Conservation (phyloP, 2,329 filamentous ascomycete genomes). For the Chalaropsis ovoidea region DNA sequence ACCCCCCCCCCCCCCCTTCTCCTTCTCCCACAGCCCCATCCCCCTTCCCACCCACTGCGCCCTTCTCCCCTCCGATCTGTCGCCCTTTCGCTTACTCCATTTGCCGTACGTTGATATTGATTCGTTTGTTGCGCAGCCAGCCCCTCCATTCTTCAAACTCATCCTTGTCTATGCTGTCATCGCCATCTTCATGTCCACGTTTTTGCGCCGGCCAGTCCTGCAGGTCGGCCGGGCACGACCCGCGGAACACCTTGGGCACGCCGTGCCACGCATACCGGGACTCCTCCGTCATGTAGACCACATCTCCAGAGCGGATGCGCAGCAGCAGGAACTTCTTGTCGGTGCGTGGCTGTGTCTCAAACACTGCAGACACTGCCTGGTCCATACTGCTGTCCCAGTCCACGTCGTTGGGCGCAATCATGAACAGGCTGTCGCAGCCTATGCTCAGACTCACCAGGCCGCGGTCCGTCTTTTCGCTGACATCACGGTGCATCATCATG, state of each 20-base stretch:
- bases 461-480: constrained; percentile 70
- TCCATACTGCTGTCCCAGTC: constrained; percentile 26
- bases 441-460: constrained; percentile 78
- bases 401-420: constrained; percentile 57
- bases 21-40: constrained; percentile 33
- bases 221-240: constrained; percentile 67
- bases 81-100: constrained; percentile 50
- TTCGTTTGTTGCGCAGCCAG: constrained; percentile 79
- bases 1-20: not conserved
- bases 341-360: not conserved
- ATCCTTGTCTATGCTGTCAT: constrained; percentile 33
- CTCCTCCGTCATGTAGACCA: constrained; percentile 74
- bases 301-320: constrained; percentile 72
- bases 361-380: constrained; percentile 9
- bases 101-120: constrained; percentile 88
- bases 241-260: constrained; percentile 73
- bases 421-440: constrained; percentile 82
- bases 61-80: not conserved
- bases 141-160: constrained; percentile 61
- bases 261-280: constrained; percentile 91
- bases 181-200: not conserved
- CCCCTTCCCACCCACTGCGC: too few relatives aligned
- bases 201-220: constrained; percentile 58
- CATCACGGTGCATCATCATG: constrained; percentile 85
- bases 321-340: constrained; percentile 48